Conservation (phyloP, 2,329 filamentous ascomycete genomes). For the Penicillium sp. region DNA sequence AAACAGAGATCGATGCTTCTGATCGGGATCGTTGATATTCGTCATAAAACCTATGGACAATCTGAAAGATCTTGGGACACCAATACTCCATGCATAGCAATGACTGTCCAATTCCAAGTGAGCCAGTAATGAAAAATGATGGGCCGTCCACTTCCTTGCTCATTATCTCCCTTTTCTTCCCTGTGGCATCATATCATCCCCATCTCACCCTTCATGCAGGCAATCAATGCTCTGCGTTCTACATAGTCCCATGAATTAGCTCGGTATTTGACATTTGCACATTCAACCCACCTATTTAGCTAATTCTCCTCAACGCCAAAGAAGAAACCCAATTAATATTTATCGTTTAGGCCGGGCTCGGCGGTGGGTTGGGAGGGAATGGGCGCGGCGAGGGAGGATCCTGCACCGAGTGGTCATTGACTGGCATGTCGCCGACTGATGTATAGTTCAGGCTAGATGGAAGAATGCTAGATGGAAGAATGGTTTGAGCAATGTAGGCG, state of each 20-base stretch:
- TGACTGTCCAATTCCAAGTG: neutral
- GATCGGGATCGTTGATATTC: neutral
- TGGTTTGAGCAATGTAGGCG: neutral
- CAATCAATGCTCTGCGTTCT: neutral
- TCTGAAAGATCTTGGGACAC: neutral
- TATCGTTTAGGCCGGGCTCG: constrained; percentile 35
- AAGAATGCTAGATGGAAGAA: neutral
- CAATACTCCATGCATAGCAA: neutral
- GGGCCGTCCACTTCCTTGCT: neutral
- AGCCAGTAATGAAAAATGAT: neutral
- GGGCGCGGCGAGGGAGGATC: constrained; percentile 30
- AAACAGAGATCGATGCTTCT: neutral
- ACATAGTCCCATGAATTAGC: neutral
- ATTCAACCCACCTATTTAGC: constrained; percentile 10
- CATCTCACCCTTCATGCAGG: neutral
- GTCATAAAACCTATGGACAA: constrained; percentile 10
- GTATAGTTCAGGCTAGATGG: neutral
- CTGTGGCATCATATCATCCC: constrained; percentile 1
- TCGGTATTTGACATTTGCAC: neutral
- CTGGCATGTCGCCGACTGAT: constrained; percentile 2
- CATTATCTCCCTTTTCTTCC: neutral
- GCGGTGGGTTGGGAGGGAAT: constrained; percentile 41
- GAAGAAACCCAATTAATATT: neutral
- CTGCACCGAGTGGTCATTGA: constrained; percentile 23
- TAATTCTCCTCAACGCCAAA: constrained; percentile 15